A percentile compares a stretch with the other conserved stretches of the same genome.
phyloP scores from a whole-genome alignment of 768 basidiomycete species.

The Pleurotus tuber-regium region DNA sequence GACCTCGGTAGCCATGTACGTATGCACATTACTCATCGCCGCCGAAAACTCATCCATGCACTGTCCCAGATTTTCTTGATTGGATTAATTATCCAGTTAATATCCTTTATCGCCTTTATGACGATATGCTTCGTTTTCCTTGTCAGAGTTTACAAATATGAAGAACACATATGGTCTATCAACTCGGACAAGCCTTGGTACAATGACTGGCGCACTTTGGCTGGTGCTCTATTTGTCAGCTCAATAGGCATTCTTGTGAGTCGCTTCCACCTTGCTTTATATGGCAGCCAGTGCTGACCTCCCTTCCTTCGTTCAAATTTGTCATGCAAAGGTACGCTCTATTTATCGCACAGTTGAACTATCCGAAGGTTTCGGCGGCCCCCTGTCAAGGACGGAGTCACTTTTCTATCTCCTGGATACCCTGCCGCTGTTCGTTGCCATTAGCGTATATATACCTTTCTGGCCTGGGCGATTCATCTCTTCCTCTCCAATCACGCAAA shows the following conservation, averaged over 20 bases:
- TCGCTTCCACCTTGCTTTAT: constrained; percentile 2
- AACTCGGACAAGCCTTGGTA: constrained; percentile 32
- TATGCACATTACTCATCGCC: background rate
- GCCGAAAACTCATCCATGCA: background rate
- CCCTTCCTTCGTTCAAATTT: background rate
- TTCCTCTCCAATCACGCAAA: background rate
- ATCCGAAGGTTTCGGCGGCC: constrained; percentile 46
- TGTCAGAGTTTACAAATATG: constrained; percentile 33
- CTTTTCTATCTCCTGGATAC: constrained; percentile 60
- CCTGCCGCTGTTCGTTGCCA: constrained; percentile 51
- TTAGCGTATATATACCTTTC: constrained; percentile 40
- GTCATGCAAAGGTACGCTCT: constrained; percentile 45
- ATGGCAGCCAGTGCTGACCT: too few species aligned
- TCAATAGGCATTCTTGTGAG: constrained; percentile 52
- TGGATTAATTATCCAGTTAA: constrained; percentile 44
- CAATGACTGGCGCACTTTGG: constrained; percentile 49
- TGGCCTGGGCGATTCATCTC: constrained; percentile 52
- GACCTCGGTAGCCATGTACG: constrained; percentile 27
- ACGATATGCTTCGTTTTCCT: constrained; percentile 36
- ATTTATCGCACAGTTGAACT: constrained; percentile 46
- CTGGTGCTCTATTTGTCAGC: constrained; percentile 37
- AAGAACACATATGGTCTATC: constrained; percentile 29
- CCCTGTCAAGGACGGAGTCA: constrained; percentile 45
- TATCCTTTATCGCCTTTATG: constrained; percentile 41
- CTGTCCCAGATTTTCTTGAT: constrained; percentile 38